Evolutionary conservation across 495 filamentous ascomycete species (phyloP).

Genomic region (Talaromyces liani): DNA sequence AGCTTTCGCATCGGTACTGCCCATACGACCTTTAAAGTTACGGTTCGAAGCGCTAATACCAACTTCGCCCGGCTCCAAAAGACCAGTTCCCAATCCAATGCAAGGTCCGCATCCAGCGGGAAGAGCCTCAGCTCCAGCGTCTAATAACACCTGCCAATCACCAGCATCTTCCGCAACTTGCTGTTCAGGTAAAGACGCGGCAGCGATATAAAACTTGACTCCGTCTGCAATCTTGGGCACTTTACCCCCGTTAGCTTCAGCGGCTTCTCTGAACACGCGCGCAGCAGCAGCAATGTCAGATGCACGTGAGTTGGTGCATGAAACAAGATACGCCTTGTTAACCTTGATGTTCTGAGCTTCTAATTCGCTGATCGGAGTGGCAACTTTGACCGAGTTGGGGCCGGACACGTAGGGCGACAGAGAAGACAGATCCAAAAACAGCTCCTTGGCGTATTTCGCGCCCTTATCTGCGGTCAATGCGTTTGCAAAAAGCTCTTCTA

Average conservation of each 20-base stretch:
- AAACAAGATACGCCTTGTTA: slow-evolving; percentile 84
- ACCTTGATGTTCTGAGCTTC: slow-evolving; percentile 64
- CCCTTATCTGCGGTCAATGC: slow-evolving; percentile 64
- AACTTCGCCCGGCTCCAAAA: slow-evolving; percentile 78
- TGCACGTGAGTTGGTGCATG: slow-evolving; percentile 81
- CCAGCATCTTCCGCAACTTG: slow-evolving; percentile 68
- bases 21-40: slow-evolving; percentile 94
- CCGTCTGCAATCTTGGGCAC: slow-evolving; percentile 66
- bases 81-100: slow-evolving; percentile 78
- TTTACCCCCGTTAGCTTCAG: slow-evolving; percentile 33
- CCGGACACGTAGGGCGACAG: slow-evolving; percentile 84
- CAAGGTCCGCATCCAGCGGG: slow-evolving; percentile 83
- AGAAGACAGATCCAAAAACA: slow-evolving; percentile 72
- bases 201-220: slow-evolving; percentile 87
- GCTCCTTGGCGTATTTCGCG: slow-evolving; percentile 74
- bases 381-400: slow-evolving; percentile 67
- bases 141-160: slow-evolving; percentile 80
- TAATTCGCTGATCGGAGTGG: slow-evolving; percentile 71
- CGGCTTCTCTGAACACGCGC: slow-evolving; percentile 76
- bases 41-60: slow-evolving; percentile 87
- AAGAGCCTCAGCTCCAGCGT: slow-evolving; percentile 68
- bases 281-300: slow-evolving; percentile 82
- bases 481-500: slow-evolving; percentile 66
- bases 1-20: slow-evolving; percentile 69
- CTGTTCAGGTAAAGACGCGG: slow-evolving; percentile 79